phyloP scores from a whole-genome alignment of 768 basidiomycete species.

The Gautieria morchelliformis region DNA sequence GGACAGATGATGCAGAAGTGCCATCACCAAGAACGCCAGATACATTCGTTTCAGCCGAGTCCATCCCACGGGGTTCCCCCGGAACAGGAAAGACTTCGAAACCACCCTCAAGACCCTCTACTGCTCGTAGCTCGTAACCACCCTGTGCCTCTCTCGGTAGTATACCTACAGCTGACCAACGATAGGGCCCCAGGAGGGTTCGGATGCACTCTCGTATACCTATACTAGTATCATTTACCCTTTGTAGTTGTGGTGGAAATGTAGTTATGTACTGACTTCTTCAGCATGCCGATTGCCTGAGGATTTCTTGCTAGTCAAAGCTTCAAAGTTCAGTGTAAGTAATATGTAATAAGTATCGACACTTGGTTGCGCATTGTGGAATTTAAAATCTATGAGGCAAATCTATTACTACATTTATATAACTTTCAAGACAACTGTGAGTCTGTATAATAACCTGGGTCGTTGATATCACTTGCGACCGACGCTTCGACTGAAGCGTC shows the following conservation, averaged over 20 bases:
- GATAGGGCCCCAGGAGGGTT: neutral
- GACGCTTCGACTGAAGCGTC: too few species aligned
- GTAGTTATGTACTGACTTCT: too few species aligned
- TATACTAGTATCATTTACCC: neutral
- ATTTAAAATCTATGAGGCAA: too few species aligned
- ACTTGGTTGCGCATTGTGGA: too few species aligned
- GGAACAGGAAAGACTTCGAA: neutral
- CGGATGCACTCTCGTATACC: neutral
- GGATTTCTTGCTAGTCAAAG: too few species aligned
- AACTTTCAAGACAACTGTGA: too few species aligned
- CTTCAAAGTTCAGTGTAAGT: too few species aligned
- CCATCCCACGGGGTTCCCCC: neutral
- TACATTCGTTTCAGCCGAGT: neutral
- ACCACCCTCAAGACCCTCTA: neutral
- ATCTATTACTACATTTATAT: too few species aligned
- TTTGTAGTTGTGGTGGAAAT: neutral
- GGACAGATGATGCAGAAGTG: neutral
- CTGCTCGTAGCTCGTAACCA: neutral
- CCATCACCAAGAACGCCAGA: neutral
- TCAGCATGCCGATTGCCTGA: too few species aligned
- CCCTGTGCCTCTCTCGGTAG: neutral
- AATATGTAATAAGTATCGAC: too few species aligned
- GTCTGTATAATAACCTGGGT: too few species aligned
- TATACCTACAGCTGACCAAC: neutral
- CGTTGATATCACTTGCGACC: too few species aligned